Conservation (phyloP, 78 protist species). For the Dictyostelium purpureum region DNA sequence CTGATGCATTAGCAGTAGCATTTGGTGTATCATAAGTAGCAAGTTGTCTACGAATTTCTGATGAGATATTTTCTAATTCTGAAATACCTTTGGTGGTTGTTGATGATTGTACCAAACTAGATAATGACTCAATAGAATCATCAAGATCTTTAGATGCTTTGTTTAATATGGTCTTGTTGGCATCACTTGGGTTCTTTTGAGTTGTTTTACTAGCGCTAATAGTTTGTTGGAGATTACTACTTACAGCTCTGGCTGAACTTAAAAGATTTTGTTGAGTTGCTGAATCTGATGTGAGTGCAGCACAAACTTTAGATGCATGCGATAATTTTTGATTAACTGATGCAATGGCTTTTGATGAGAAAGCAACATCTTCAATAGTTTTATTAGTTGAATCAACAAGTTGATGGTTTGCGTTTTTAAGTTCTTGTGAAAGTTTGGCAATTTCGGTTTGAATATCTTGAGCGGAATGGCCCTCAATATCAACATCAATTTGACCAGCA, state of each 20-base stretch:
- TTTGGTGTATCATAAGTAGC: conserved; percentile 16
- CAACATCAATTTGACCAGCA: conserved; percentile 78
- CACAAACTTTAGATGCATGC: conserved; percentile 14
- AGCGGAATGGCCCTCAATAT: not conserved
- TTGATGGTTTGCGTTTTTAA: not conserved
- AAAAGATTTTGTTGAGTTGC: conserved; percentile 23
- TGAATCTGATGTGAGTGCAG: conserved; percentile 32
- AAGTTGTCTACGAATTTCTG: conserved; percentile 49
- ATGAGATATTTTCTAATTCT: conserved; percentile 24
- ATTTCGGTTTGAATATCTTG: conserved; percentile 21
- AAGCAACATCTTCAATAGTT: conserved; percentile 49
- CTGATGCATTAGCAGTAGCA: conserved; percentile 30
- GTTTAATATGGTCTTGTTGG: conserved; percentile 6
- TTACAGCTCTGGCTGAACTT: conserved; percentile 22
- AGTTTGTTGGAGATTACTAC: not conserved
- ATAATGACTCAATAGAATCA: conserved; percentile 1
- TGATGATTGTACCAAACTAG: conserved; percentile 14
- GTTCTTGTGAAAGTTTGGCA: not conserved
- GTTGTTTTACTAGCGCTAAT: conserved; percentile 15
- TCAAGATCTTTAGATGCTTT: conserved; percentile 3
- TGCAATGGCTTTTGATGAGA: not conserved
- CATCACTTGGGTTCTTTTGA: conserved; percentile 29
- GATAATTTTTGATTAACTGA: conserved; percentile 15
- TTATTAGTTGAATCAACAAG: conserved; percentile 12
- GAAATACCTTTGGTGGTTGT: conserved; percentile 71